Base-by-base conservation (phyloP, 129 eudicot genomes). In the Oenanthe sinensis region DNA sequence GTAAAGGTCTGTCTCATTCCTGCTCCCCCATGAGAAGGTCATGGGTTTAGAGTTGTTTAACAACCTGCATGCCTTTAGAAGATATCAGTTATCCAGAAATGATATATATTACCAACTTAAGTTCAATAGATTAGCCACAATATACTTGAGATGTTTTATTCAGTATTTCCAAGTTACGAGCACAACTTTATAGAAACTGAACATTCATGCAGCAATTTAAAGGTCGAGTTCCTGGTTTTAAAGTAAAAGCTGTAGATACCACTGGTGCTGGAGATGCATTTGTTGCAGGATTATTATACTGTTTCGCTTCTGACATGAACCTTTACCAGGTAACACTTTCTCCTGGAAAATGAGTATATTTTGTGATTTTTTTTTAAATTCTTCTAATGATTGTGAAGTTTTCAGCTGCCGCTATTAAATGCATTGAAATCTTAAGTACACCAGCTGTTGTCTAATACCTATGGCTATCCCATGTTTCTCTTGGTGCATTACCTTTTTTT, bases 181-280 rank as follows among this genome's bases (percentile, higher is more conserved):
- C 46, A 49, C 20, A 48, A 0, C 6, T 24, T 7, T 17, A 75
- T 3, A 46, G 12, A 10, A 47, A 22, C 43, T 50, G 17, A 20
- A 50, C 11, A 46, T 36, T 40, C 68, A 17, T 78, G 80, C 88
- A 92, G 97, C 69, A 81, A 79, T 88, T 86, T 33, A 92, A 89
- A 83, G 97, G 97, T 54, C 81, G 87, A 85, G 97, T 92, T 77
- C 48, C 84, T 73, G 89, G 88, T 82, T 71, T 88, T 37, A 86
- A 89, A 85, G 95, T 89, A 36, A 86, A 92, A 82, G 6, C 95
- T 37, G 83, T 92, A 76, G 97, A 89, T 68, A 89, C 95, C 22
- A 92, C 92, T 28, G 97, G 97, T 77, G 97, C 95, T 19, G 97
- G 97, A 14, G 97, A 92, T 79, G 91, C 97, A 52, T 89, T 92